Conservation (phyloP, 179 eudicot species). For the Amaranthus tricolor region DNA sequence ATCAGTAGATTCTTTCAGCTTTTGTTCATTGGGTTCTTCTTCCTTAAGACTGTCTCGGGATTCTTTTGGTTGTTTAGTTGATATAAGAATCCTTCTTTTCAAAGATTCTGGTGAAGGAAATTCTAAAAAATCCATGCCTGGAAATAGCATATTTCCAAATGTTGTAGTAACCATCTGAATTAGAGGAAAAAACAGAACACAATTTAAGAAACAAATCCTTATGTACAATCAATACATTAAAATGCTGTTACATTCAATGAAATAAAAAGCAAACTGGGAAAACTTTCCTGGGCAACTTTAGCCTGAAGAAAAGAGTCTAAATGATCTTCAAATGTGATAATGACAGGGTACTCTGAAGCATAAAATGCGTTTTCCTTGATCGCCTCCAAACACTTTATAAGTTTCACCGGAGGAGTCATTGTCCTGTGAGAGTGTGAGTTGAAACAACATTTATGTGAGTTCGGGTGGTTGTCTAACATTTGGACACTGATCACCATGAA, state of each 20-base stretch:
- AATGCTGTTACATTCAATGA: not conserved
- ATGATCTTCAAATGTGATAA: constrained; percentile 85
- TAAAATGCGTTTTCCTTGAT: constrained; percentile 81
- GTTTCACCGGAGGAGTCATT: constrained; percentile 63
- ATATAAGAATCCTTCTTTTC: constrained; percentile 60
- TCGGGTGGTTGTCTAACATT: no score
- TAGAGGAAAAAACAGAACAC: not conserved
- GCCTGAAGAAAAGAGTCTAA: constrained; percentile 73
- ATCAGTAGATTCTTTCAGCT: constrained; percentile 28
- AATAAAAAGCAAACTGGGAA: not conserved
- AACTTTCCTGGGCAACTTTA: constrained; percentile 74
- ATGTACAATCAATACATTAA: not conserved
- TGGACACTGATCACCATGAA: no score
- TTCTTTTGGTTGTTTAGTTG: constrained; percentile 78
- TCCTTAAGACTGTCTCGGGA: constrained; percentile 39
- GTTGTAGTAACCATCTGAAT: constrained; percentile 58
- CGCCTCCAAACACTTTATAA: constrained; percentile 69
- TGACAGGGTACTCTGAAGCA: constrained; percentile 78
- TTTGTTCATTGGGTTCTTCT: constrained; percentile 27
- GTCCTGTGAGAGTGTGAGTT: constrained; percentile 67
- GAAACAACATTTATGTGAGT: not conserved
- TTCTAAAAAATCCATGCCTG: constrained; percentile 43
- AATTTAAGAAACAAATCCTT: not conserved
- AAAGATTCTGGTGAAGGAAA: constrained; percentile 75
- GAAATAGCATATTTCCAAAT: constrained; percentile 73